Evolutionary conservation across 352 stramenopile genomes (phyloP).

Genomic region (Phytophthora syringae): DNA sequence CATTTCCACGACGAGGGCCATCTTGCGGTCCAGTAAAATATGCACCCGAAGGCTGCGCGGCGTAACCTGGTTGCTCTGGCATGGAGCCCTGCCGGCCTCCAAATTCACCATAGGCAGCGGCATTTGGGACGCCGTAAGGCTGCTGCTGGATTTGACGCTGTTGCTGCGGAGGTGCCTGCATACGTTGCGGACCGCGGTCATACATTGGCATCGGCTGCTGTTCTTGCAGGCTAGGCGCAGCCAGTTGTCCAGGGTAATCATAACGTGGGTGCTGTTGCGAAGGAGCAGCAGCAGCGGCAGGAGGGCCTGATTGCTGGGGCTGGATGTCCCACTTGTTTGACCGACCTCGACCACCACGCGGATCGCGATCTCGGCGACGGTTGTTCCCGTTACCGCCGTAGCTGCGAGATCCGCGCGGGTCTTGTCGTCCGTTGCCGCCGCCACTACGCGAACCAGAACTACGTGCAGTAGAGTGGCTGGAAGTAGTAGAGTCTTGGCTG

Average conservation of each 20-base stretch:
- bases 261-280: slow-evolving; percentile 36
- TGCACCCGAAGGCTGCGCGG: slow-evolving; percentile 22
- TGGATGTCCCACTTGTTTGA: slow-evolving; percentile 50
- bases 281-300: slow-evolving; percentile 19
- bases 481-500: slow-evolving; percentile 45
- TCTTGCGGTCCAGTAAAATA: slow-evolving; percentile 38
- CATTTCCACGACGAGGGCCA: slow-evolving; percentile 27
- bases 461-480: slow-evolving; percentile 46
- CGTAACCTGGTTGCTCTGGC: slow-evolving; percentile 37
- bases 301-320: slow-evolving; percentile 29
- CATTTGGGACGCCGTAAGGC: slow-evolving; percentile 31
- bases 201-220: slow-evolving; percentile 43
- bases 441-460: slow-evolving; percentile 36
- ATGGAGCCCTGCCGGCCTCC: slow-evolving; percentile 30
- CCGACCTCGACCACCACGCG: slow-evolving; percentile 35
- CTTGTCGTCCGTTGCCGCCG: slow-evolving; percentile 28
- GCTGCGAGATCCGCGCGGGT: slow-evolving; percentile 32
- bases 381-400: slow-evolving; percentile 30
- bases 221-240: slow-evolving; percentile 26
- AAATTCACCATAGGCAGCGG: slow-evolving; percentile 36
- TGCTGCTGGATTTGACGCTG: slow-evolving; percentile 41
- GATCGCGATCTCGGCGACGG: slow-evolving; percentile 42
- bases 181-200: slow-evolving; percentile 32
- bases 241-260: slow-evolving; percentile 41
- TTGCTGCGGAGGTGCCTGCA: slow-evolving; percentile 30